Percentiles rank a stretch among this genome's conserved stretches.
Conservation (phyloP, 1,284 basidiomycete species). For the Porodaedalea pini region DNA sequence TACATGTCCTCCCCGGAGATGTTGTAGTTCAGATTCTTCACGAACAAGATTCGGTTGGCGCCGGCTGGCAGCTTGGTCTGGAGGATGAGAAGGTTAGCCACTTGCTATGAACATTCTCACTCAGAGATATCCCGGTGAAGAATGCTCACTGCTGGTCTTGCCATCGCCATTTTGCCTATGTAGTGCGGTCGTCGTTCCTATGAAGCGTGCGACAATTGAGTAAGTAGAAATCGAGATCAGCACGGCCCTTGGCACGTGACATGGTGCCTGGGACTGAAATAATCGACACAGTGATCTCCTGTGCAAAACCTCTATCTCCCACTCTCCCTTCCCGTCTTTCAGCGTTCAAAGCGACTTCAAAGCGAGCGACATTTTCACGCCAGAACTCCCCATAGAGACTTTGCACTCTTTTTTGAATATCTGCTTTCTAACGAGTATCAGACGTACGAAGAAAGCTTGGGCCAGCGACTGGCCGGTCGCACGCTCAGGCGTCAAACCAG, state of each 20-base stretch:
- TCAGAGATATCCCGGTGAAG: too few relatives aligned
- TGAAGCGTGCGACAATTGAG: background rate
- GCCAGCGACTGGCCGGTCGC: background rate
- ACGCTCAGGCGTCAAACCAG: background rate
- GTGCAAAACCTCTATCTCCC: background rate
- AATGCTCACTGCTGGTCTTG: conserved; percentile 3
- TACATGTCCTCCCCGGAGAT: conserved; percentile 94
- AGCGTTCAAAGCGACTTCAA: background rate
- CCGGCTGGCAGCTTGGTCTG: conserved; percentile 82
- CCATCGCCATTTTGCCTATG: too few relatives aligned
- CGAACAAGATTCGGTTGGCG: conserved; percentile 81
- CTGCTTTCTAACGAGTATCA: background rate
- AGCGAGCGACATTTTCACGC: background rate
- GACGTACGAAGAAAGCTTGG: background rate
- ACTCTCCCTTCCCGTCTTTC: background rate
- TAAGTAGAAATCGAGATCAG: too few relatives aligned
- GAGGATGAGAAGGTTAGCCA: background rate
- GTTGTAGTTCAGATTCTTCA: conserved; percentile 92
- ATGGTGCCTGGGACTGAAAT: background rate
- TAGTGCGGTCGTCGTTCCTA: too few relatives aligned
- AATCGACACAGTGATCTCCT: background rate
- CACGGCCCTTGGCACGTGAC: background rate
- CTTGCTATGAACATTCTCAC: background rate
- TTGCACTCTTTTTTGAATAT: background rate
- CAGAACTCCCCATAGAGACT: too few relatives aligned